phyloP scores from a whole-genome alignment of 2,329 filamentous ascomycete genomes.

The Pyrenophora seminiperda region DNA sequence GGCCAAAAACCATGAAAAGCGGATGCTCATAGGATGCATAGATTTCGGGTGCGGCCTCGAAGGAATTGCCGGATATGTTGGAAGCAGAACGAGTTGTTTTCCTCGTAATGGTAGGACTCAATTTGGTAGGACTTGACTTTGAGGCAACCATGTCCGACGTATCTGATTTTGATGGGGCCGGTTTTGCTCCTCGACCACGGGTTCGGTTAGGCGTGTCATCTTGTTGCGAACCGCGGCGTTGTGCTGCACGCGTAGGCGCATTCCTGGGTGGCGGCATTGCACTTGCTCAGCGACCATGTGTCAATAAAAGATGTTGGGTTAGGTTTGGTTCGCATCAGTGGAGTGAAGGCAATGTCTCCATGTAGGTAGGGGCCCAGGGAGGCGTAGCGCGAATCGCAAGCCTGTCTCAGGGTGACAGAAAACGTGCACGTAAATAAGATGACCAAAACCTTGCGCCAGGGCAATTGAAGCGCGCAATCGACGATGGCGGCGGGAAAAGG shows the following conservation, averaged over 20 bases:
- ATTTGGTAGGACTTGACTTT: constrained; percentile 31
- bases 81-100: constrained; percentile 46
- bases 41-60: constrained; percentile 35
- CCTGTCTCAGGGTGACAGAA: constrained; percentile 38
- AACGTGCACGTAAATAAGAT: constrained; percentile 31
- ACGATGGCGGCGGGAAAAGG: constrained; percentile 15
- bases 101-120: constrained; percentile 35
- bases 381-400: constrained; percentile 44
- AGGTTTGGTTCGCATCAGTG: constrained; percentile 19
- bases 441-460: constrained; percentile 26
- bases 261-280: constrained; percentile 36
- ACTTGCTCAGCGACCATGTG: constrained; percentile 1
- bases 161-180: constrained; percentile 37
- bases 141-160: constrained; percentile 31
- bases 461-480: constrained; percentile 17
- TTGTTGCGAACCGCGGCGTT: constrained; percentile 38
- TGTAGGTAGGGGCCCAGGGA: constrained; percentile 35
- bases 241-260: constrained; percentile 36
- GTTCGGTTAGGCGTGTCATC: constrained; percentile 43
- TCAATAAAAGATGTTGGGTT: constrained; percentile 11
- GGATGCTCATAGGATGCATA: constrained; percentile 41
- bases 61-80: constrained; percentile 42
- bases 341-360: constrained; percentile 29
- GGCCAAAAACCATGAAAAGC: constrained; percentile 43
- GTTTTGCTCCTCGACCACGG: constrained; percentile 41